A percentile compares a stretch with the other conserved stretches of the same genome.
Evolutionary conservation across 371 early-diverging fungal genomes (phyloP).

Genomic region (Mucor sp.): DNA sequence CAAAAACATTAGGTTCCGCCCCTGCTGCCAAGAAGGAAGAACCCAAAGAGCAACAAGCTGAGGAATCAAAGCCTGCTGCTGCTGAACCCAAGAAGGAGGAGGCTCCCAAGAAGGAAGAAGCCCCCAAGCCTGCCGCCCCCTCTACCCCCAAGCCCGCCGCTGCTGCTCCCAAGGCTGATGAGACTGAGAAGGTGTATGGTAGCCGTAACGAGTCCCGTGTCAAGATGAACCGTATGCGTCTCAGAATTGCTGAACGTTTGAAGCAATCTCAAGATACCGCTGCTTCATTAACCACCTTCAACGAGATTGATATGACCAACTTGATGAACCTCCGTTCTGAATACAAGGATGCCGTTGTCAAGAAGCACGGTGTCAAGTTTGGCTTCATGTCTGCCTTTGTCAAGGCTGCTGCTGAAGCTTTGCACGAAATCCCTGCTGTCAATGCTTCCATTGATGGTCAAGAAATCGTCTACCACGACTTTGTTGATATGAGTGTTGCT

Average conservation of each 20-base stretch:
- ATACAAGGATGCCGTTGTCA: constrained; percentile 93
- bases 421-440: constrained; percentile 89
- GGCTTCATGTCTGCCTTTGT: constrained; percentile 98
- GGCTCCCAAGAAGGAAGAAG: constrained; percentile 45
- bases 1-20: constrained; percentile 33
- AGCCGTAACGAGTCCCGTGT: constrained; percentile 72
- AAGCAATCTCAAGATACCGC: constrained; percentile 97
- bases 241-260: constrained; percentile 90
- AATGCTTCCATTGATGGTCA: constrained; percentile 92
- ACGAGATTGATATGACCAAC: constrained; percentile 97
- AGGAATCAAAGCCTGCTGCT: constrained; percentile 22
- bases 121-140: constrained; percentile 41
- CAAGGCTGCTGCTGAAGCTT: constrained; percentile 85
- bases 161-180: constrained; percentile 19
- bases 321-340: constrained; percentile 85
- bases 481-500: constrained; percentile 93
- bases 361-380: constrained; percentile 94
- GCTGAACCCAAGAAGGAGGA: constrained; percentile 45
- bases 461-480: constrained; percentile 91
- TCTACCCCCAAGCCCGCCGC: constrained; percentile 40
- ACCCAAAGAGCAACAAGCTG: constrained; percentile 46
- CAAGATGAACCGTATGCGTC: constrained; percentile 98
- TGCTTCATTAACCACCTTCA: constrained; percentile 97
- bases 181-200: constrained; percentile 35
- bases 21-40: constrained; percentile 44